Conservation (phyloP, 306 rosid species). For the Begonia masoniana region DNA sequence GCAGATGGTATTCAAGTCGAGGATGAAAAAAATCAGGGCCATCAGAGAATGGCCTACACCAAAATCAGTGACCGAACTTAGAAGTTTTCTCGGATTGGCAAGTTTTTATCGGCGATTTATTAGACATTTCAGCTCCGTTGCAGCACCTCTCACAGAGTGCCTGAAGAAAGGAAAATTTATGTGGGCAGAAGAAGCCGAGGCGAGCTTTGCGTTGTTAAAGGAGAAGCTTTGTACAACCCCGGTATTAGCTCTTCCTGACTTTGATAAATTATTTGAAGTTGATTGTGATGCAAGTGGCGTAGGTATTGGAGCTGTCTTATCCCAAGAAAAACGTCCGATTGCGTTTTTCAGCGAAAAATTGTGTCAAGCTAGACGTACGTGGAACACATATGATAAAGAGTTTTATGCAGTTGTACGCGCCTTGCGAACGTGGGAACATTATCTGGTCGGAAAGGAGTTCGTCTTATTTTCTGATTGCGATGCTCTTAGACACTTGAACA, state of each 20-base stretch:
- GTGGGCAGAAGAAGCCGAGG: too few species aligned
- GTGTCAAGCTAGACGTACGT: background rate
- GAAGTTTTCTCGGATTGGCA: too few species aligned
- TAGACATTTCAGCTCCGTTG: too few species aligned
- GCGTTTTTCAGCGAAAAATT: background rate
- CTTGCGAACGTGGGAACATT: background rate
- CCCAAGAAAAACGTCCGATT: background rate
- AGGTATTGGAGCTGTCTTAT: background rate
- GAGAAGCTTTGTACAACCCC: background rate
- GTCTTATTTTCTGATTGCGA: background rate
- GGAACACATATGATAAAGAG: background rate
- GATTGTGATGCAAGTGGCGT: background rate
- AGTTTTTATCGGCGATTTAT: too few species aligned
- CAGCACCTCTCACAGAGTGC: too few species aligned
- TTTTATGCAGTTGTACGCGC: background rate
- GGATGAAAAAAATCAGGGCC: too few species aligned
- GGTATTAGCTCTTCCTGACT: background rate
- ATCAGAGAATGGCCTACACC: too few species aligned
- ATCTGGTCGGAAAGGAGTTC: background rate
- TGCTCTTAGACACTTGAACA: background rate
- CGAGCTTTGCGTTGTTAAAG: too few species aligned
- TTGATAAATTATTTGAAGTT: slow-evolving; percentile 1
- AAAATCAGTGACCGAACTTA: too few species aligned
- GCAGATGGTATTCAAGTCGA: too few species aligned
- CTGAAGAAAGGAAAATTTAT: too few species aligned